phyloP scores from a whole-genome alignment of 2,329 filamentous ascomycete genomes.

The Neonectria hederae region DNA sequence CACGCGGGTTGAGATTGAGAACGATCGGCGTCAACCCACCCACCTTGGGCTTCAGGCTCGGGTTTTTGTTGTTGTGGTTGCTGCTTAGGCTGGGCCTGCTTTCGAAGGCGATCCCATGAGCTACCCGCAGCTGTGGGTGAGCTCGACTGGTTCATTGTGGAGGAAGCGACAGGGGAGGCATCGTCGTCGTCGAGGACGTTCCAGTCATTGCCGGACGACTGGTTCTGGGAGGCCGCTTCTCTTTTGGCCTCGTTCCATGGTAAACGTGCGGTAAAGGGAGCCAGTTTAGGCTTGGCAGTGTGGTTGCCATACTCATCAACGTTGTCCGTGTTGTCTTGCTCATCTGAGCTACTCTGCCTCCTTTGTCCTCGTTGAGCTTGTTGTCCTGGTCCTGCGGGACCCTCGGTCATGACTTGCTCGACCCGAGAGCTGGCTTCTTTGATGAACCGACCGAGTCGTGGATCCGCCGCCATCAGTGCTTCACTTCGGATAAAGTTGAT shows the following conservation, averaged over 20 bases:
- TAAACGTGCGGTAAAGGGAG: background rate
- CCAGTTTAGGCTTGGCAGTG: background rate
- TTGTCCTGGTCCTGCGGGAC: background rate
- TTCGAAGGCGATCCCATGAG: slow-evolving; percentile 57
- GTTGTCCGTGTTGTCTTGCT: slow-evolving; percentile 19
- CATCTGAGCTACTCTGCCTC: slow-evolving; percentile 8
- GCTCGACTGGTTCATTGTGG: slow-evolving; percentile 37
- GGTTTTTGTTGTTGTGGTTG: slow-evolving; percentile 32
- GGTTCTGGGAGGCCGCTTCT: slow-evolving; percentile 20
- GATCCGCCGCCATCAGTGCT: slow-evolving; percentile 34
- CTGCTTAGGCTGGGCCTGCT: slow-evolving; percentile 39
- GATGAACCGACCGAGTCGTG: slow-evolving; percentile 36
- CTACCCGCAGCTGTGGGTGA: slow-evolving; percentile 32
- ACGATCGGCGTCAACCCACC: slow-evolving; percentile 26
- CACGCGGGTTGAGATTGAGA: slow-evolving; percentile 33
- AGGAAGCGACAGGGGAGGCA: slow-evolving; percentile 54
- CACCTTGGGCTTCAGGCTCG: slow-evolving; percentile 23
- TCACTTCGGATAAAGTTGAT: slow-evolving; percentile 39
- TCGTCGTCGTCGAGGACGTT: slow-evolving; percentile 49
- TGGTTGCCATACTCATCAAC: slow-evolving; percentile 17
- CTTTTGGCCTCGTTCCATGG: slow-evolving; percentile 19
- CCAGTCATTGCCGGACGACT: slow-evolving; percentile 37
- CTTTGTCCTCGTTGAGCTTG: slow-evolving; percentile 2
- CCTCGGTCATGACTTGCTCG: slow-evolving; percentile 34
- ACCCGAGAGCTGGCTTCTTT: slow-evolving; percentile 38